These are phyloP conservation scores for Aspergillus mulundensis DNA, from an alignment of 495 filamentous ascomycete species.

Conservation along the genomic window DNA sequence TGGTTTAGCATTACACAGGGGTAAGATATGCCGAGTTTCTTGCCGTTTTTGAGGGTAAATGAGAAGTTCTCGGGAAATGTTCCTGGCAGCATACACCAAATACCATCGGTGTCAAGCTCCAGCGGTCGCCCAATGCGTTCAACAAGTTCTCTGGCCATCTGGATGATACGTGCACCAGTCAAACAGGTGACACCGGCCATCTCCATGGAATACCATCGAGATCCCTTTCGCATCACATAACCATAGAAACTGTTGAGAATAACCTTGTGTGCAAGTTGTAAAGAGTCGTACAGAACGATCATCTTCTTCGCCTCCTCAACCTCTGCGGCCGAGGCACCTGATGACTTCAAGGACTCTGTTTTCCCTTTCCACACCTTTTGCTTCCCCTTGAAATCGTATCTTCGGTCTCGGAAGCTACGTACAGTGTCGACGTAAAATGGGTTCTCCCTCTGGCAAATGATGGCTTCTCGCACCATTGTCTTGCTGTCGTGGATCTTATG, in stretches of 20 bases:
- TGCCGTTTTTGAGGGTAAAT: slow-evolving; percentile 90
- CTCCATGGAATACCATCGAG: slow-evolving; percentile 98
- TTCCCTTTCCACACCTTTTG: slow-evolving; percentile 99
- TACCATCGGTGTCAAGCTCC: slow-evolving; percentile 98
- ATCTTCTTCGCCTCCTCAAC: slow-evolving; percentile 97
- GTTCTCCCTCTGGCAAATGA: slow-evolving; percentile 98
- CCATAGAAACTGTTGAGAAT: slow-evolving; percentile 99
- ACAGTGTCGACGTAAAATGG: slow-evolving; percentile 99
- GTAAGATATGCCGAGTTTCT: slow-evolving; percentile 92
- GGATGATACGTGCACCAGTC: slow-evolving; percentile 95
- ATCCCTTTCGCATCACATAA: slow-evolving; percentile 99
- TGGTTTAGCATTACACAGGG: slow-evolving; percentile 99
- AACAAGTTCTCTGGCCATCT: slow-evolving; percentile 90
- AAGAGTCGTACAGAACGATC: slow-evolving; percentile 91
- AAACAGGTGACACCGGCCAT: slow-evolving; percentile 99
- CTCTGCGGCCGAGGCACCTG: slow-evolving; percentile 71
- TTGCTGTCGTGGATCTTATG: slow-evolving; percentile 97
- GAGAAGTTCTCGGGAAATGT: slow-evolving; percentile 96
- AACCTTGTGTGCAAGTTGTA: slow-evolving; percentile 97
- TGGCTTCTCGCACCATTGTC: slow-evolving; percentile 90
- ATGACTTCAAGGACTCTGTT: slow-evolving; percentile 75
- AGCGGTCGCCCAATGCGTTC: slow-evolving; percentile 90
- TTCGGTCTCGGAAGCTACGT: slow-evolving; percentile 87
- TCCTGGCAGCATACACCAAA: slow-evolving; percentile 98
- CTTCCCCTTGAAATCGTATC: slow-evolving; percentile 97